phyloP scores from a whole-genome alignment of 2,329 filamentous ascomycete genomes.

The Phialemoniopsis sp. region DNA sequence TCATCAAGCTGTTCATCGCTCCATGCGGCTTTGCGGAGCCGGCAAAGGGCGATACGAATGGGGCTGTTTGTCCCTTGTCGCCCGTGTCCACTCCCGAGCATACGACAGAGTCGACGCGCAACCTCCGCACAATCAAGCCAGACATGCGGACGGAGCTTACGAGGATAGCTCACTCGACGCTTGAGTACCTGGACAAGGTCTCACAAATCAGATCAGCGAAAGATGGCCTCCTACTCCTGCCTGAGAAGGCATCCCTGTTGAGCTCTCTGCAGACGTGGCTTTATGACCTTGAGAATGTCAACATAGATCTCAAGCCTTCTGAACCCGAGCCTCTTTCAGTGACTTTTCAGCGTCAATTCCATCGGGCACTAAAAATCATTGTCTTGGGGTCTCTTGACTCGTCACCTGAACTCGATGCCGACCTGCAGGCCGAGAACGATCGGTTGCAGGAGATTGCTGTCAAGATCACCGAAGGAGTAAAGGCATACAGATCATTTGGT shows the following conservation, averaged over 20 bases:
- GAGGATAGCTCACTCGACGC: slow-evolving; percentile 22
- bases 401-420: slow-evolving; percentile 16
- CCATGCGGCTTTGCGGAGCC: slow-evolving; percentile 37
- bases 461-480: slow-evolving; percentile 22
- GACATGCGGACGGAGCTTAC: slow-evolving; percentile 28
- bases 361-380: slow-evolving; percentile 25
- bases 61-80: too few relatives aligned
- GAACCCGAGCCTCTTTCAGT: slow-evolving; percentile 21
- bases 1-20: slow-evolving; percentile 35
- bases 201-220: slow-evolving; percentile 15
- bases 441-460: slow-evolving; percentile 22
- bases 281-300: slow-evolving; percentile 17
- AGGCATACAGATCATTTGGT: slow-evolving; percentile 18
- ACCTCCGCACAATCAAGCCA: slow-evolving; percentile 23
- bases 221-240: slow-evolving; percentile 17
- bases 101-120: too few relatives aligned
- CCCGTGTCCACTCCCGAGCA: too few relatives aligned
- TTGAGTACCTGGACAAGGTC: slow-evolving; percentile 25
- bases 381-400: slow-evolving; percentile 25
- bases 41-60: too few relatives aligned
- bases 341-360: slow-evolving; percentile 28
- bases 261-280: slow-evolving; percentile 26
- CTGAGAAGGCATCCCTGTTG: slow-evolving; percentile 23
- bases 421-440: slow-evolving; percentile 23
- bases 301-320: slow-evolving; percentile 9